A percentile compares a stretch with the other conserved stretches of the same genome.
phyloP scores from a whole-genome alignment of 2,329 filamentous ascomycete genomes.

The Fusarium oligoseptatum region DNA sequence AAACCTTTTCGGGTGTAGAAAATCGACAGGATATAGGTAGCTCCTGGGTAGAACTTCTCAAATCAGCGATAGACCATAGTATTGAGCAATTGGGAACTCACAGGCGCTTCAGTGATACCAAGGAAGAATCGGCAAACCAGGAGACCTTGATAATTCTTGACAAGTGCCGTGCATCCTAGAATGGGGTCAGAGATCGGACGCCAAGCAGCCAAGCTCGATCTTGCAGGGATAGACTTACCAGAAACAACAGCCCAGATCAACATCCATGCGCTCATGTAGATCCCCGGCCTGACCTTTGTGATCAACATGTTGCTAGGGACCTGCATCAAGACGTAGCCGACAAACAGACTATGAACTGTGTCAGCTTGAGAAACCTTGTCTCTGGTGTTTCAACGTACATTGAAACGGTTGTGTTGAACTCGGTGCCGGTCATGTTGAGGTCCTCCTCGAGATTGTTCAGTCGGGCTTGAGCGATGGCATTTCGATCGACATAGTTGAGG shows the following conservation, averaged over 20 bases:
- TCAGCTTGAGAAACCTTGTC: background rate
- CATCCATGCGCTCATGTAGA: slow-evolving; percentile 59
- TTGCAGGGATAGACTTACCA: slow-evolving; percentile 30
- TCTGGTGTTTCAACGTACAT: slow-evolving; percentile 43
- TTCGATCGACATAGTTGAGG: slow-evolving; percentile 59
- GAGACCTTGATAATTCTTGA: slow-evolving; percentile 52
- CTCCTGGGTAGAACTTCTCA: slow-evolving; percentile 54
- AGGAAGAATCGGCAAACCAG: slow-evolving; percentile 55
- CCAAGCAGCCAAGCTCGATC: no score
- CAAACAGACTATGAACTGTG: slow-evolving; percentile 45
- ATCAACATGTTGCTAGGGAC: slow-evolving; percentile 58
- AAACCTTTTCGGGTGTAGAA: slow-evolving; percentile 52
- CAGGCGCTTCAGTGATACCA: slow-evolving; percentile 56
- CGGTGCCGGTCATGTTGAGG: slow-evolving; percentile 65
- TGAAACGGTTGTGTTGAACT: slow-evolving; percentile 64
- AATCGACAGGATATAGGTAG: slow-evolving; percentile 52
- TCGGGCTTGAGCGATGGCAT: slow-evolving; percentile 61
- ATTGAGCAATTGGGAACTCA: slow-evolving; percentile 7
- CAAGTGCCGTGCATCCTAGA: slow-evolving; percentile 52
- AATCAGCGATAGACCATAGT: background rate
- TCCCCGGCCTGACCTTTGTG: slow-evolving; percentile 56
- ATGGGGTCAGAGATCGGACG: background rate
- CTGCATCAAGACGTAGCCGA: slow-evolving; percentile 61
- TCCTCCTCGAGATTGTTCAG: slow-evolving; percentile 63
- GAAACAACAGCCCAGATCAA: slow-evolving; percentile 57